A percentile compares a stretch with the other conserved stretches of the same genome.
Evolutionary conservation across 2,329 filamentous ascomycete species (phyloP).

Genomic region (Biscogniauxia sp.): DNA sequence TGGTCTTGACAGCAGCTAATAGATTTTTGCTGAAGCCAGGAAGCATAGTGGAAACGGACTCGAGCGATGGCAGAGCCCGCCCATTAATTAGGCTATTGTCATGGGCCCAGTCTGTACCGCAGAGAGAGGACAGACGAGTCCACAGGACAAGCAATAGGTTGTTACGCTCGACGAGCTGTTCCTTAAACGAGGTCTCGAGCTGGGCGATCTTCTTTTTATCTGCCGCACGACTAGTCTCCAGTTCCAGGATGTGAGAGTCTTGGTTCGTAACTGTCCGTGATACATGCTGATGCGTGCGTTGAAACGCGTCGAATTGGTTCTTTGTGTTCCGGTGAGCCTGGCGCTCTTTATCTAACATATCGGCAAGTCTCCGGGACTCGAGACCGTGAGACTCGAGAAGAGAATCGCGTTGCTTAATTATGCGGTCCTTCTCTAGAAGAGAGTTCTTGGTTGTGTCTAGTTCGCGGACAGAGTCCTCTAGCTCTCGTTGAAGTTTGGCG

Average conservation of each 20-base stretch:
- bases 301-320: conserved; percentile 81
- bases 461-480: conserved; percentile 79
- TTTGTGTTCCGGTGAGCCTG: conserved; percentile 82
- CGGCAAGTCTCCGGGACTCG: conserved; percentile 79
- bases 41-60: conserved; percentile 81
- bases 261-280: conserved; percentile 82
- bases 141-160: conserved; percentile 83
- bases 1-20: conserved; percentile 78
- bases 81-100: conserved; percentile 86
- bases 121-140: conserved; percentile 82
- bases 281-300: conserved; percentile 83
- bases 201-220: conserved; percentile 74
- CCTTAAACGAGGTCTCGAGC: conserved; percentile 77
- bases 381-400: conserved; percentile 86
- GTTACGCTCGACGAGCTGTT: conserved; percentile 88
- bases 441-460: conserved; percentile 75
- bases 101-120: conserved; percentile 89
- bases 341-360: conserved; percentile 89
- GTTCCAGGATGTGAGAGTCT: conserved; percentile 78
- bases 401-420: conserved; percentile 85
- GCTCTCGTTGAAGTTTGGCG: conserved; percentile 80
- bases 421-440: conserved; percentile 83
- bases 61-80: conserved; percentile 75
- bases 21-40: conserved; percentile 90
- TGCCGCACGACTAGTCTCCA: conserved; percentile 74